Percentiles rank a stretch among this genome's conserved stretches.
Conservation (phyloP, 2,329 filamentous ascomycete genomes). For the Neonectria neomacrospora region DNA sequence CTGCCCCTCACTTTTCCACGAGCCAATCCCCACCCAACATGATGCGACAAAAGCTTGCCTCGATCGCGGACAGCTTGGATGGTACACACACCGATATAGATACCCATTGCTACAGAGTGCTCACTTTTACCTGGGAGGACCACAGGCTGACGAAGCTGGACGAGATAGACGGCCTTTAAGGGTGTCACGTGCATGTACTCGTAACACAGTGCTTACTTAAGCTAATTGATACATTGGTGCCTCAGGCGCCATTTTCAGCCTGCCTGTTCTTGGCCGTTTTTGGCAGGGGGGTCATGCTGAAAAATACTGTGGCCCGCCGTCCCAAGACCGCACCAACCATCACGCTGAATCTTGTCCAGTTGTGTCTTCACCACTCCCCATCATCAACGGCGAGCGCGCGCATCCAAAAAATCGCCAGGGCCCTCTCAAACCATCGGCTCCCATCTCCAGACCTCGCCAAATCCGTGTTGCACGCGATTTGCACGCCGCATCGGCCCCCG, state of each 20-base stretch:
- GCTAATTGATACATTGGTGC: conserved; percentile 26
- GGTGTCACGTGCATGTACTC: conserved; percentile 38
- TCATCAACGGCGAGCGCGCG: conserved; percentile 65
- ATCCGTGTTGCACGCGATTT: conserved; percentile 66
- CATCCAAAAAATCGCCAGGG: conserved; percentile 72
- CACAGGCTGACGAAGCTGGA: neutral
- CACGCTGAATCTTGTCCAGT: conserved; percentile 61
- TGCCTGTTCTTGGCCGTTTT: conserved; percentile 43
- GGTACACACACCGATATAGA: neutral
- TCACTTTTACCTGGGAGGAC: neutral
- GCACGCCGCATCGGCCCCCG: conserved; percentile 57
- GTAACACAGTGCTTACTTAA: conserved; percentile 35
- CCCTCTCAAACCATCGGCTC: conserved; percentile 68
- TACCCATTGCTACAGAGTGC: neutral
- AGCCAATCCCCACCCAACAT: conserved; percentile 3
- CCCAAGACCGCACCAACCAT: conserved; percentile 58
- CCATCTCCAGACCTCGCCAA: conserved; percentile 65
- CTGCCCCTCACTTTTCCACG: conserved; percentile 19
- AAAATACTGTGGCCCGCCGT: conserved; percentile 54
- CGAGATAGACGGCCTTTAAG: neutral
- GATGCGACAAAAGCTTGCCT: neutral
- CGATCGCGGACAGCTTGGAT: neutral
- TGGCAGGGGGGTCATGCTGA: conserved; percentile 55
- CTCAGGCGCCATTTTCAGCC: conserved; percentile 38
- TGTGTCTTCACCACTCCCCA: conserved; percentile 65